Conservation (phyloP, 495 filamentous ascomycete species). For the Trichoderma erinaceum region DNA sequence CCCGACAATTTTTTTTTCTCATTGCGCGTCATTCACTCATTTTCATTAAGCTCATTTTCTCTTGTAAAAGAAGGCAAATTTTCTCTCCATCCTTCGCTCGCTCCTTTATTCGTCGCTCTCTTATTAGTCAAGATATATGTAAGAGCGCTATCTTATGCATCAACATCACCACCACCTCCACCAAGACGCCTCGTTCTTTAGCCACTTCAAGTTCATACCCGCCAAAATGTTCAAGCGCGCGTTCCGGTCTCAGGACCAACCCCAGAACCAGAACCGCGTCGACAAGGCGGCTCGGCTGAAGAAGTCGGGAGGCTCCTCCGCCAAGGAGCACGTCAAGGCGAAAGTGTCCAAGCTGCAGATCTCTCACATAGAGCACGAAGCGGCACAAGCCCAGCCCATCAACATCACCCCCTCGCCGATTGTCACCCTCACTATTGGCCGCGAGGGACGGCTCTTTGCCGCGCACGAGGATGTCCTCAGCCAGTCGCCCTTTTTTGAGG, state of each 20-base stretch:
- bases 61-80: not conserved
- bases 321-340: constrained; percentile 52
- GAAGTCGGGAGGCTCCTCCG: constrained; percentile 51
- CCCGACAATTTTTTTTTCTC: constrained; percentile 36
- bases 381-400: constrained; percentile 33
- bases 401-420: constrained; percentile 58
- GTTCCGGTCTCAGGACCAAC: constrained; percentile 56
- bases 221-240: constrained; percentile 78
- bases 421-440: constrained; percentile 74
- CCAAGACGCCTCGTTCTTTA: constrained; percentile 24
- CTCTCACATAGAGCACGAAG: constrained; percentile 34
- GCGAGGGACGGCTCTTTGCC: constrained; percentile 79
- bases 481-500: constrained; percentile 73
- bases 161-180: constrained; percentile 25
- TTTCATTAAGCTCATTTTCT: constrained; percentile 18
- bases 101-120: constrained; percentile 46
- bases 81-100: not conserved
- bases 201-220: constrained; percentile 26
- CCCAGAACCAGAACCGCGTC: constrained; percentile 42
- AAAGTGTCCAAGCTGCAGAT: constrained; percentile 68
- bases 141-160: constrained; percentile 27
- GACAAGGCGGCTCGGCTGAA: constrained; percentile 73
- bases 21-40: constrained; percentile 41
- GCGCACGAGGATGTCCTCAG: constrained; percentile 83
- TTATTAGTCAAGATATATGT: constrained; percentile 27